Conservation (phyloP, 345 rosid genomes). For the Melaleuca alternifolia region DNA sequence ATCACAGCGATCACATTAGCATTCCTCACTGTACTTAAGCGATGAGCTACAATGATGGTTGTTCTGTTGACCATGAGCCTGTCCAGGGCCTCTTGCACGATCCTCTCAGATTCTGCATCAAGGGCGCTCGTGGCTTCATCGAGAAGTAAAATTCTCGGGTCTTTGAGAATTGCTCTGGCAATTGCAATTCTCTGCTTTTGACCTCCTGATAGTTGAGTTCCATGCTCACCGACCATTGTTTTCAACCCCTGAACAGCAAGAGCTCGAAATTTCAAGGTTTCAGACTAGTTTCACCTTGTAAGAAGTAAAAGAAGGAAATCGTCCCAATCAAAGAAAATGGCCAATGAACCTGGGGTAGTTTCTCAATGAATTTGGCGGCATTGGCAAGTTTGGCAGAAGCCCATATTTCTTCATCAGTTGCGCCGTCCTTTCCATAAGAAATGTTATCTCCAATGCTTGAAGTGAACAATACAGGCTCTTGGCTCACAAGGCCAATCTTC, state of each 20-base stretch:
- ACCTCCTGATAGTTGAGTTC: conserved; percentile 8
- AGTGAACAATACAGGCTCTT: conserved; percentile 35
- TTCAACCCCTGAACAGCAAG: conserved; percentile 1
- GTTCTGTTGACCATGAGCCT: conserved; percentile 32
- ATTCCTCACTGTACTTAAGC: conserved; percentile 27
- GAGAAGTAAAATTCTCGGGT: conserved; percentile 31
- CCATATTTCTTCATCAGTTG: conserved; percentile 28
- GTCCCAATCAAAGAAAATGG: neutral
- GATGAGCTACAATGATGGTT: conserved; percentile 41
- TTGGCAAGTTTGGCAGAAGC: conserved; percentile 29
- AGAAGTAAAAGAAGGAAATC: neutral
- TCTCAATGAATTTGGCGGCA: conserved; percentile 31
- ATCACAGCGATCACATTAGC: conserved; percentile 8
- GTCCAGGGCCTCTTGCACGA: conserved; percentile 40
- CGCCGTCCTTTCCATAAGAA: conserved; percentile 30
- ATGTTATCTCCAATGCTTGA: conserved; percentile 29
- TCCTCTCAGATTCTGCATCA: conserved; percentile 33
- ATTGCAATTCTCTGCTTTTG: conserved; percentile 29
- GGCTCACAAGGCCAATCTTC: conserved; percentile 37
- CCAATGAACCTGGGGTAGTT: conserved; percentile 16
- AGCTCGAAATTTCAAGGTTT: neutral
- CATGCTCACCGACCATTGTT: conserved; percentile 9
- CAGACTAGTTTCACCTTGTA: neutral
- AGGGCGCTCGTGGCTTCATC: conserved; percentile 47
- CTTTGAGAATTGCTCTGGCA: conserved; percentile 29